Base-by-base conservation (phyloP, 129 eudicot genomes). In the Saussurea involucrata region DNA sequence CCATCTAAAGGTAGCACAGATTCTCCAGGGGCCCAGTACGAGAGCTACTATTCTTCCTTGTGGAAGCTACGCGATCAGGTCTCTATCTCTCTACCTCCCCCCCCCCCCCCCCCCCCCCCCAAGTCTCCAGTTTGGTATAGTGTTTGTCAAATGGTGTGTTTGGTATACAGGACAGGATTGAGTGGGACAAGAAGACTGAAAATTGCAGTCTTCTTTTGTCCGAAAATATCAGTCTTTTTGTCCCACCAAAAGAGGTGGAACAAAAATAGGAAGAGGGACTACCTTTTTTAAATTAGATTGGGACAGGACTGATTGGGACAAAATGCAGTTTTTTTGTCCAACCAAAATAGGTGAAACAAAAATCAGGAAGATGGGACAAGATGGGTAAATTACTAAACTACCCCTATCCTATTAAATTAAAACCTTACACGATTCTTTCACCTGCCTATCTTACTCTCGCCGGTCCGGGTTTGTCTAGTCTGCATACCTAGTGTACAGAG, bases 61-160 rank as follows among this genome's bases (percentile, higher is more conserved):
- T 86, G 87, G 89, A 89, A 80, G 71, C 83, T 94, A 34, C 87
- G 98, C 34, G 92, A 88, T 83, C 90, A 94, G 95, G 97, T 94
- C 22, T 68, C 49, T 74, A 74, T 72, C 77, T 66, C 49, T 74
- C 61, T 80, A 63, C 79, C 66, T 68, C 37, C n/a, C n/a, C n/a
- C n/a, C n/a, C n/a, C n/a, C n/a, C n/a, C n/a, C n/a, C n/a, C n/a
- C n/a, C n/a, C n/a, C n/a, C n/a, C n/a, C n/a, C n/a, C n/a, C n/a
- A n/a, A n/a, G n/a, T 8, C 4, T 49, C 22, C 60, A 0, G 6
- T 49, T 44, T 44, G 18, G 3, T 44, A 12, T 44, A 44, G 40
- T 34, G 9, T 34, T 34, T 6, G 40, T 44, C 4, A 13, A 8
- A 8, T 18, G 57, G 57, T 44, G 57, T 1, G 57, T 44, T 12